These are phyloP conservation scores for Adenanthera pavonina DNA, from an alignment of 306 rosid genomes.

Conservation along the genomic window DNA sequence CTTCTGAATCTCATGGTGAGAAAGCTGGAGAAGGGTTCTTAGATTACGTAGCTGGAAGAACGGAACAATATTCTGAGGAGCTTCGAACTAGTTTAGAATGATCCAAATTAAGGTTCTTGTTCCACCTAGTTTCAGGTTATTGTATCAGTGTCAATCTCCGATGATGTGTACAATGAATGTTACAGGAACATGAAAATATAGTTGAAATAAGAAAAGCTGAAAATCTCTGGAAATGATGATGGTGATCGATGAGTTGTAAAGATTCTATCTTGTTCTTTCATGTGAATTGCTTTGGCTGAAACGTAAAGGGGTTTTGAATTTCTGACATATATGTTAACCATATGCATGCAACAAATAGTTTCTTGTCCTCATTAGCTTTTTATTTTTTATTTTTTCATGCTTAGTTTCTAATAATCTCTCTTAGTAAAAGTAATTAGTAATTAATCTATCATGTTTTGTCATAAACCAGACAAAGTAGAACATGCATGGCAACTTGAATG, in stretches of 20 bases:
- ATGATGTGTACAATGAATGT: constrained; percentile 19
- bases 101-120: constrained; percentile 21
- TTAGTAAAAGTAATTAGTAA: neutral
- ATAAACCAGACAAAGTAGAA: neutral
- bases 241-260: neutral
- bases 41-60: constrained; percentile 63
- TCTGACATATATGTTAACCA: neutral
- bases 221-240: neutral
- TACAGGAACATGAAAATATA: constrained; percentile 20
- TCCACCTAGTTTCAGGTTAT: constrained; percentile 15
- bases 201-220: constrained; percentile 22
- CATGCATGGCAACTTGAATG: neutral
- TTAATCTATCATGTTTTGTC: neutral
- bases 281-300: constrained; percentile 27
- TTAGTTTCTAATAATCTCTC: neutral
- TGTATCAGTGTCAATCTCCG: constrained; percentile 7
- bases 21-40: constrained; percentile 72
- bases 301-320: neutral
- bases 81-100: constrained; percentile 18
- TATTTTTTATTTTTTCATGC: neutral
- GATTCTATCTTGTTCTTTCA: neutral
- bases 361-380: constrained; percentile 1
- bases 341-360: constrained; percentile 16
- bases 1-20: constrained; percentile 59
- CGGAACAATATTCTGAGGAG: constrained; percentile 44